Evolutionary conservation across 306 rosid species (phyloP).

Genomic region (Amphicarpaea edgeworthii): DNA sequence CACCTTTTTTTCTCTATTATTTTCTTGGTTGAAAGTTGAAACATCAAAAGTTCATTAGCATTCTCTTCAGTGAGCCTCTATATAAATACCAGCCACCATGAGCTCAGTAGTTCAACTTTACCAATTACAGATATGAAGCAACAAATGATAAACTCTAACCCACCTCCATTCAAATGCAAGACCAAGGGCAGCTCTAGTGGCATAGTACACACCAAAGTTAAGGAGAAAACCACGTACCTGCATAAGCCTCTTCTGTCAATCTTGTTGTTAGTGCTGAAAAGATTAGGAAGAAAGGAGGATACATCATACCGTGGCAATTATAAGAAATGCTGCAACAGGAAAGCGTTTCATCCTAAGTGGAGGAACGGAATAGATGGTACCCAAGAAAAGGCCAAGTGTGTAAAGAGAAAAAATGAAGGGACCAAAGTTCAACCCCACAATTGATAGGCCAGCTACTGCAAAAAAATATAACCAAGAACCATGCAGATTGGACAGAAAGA

Average conservation of each 20-base stretch:
- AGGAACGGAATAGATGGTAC: conserved; percentile 95
- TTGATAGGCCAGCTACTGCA: conserved; percentile 77
- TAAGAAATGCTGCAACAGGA: conserved; percentile 96
- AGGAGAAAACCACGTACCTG: conserved; percentile 98
- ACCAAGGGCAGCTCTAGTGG: conserved; percentile 96
- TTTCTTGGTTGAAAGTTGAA: conserved; percentile 27
- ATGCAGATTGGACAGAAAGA: conserved; percentile 93
- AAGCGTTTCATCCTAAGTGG: conserved; percentile 94
- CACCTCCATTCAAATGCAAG: conserved; percentile 95
- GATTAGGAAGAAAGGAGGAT: conserved; percentile 33
- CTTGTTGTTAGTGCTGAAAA: conserved; percentile 24
- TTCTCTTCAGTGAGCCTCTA: conserved; percentile 20
- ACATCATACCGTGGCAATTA: conserved; percentile 84
- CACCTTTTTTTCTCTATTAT: too few species aligned
- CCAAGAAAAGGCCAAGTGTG: conserved; percentile 85
- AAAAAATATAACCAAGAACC: conserved; percentile 91
- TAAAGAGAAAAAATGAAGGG: conserved; percentile 88
- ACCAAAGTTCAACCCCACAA: conserved; percentile 86
- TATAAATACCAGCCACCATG: conserved; percentile 26
- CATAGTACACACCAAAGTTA: conserved; percentile 94
- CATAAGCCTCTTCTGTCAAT: conserved; percentile 48
- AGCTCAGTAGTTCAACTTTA: background rate
- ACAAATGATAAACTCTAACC: conserved; percentile 47
- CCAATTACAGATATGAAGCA: conserved; percentile 36
- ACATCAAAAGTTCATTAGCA: conserved; percentile 12